Percentiles rank a stretch among this genome's conserved stretches.
Conservation (phyloP, 306 rosid genomes). For the Trifolium pratense region DNA sequence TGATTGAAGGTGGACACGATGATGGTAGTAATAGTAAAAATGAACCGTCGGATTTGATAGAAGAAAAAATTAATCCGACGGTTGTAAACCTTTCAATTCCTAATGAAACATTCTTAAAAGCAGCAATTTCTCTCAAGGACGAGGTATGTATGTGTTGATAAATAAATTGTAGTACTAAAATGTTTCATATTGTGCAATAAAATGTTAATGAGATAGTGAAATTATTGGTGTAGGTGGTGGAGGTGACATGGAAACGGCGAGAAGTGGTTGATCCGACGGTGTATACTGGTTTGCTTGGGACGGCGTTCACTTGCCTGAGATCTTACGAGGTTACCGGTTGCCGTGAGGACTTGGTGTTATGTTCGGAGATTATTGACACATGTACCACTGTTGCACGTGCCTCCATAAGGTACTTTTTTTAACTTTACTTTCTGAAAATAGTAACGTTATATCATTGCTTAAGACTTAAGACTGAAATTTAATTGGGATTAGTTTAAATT, state of each 20-base stretch:
- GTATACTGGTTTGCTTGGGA: conserved; percentile 77
- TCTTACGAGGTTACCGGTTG: conserved; percentile 66
- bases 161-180: not conserved
- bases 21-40: conserved; percentile 48
- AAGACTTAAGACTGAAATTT: too few species aligned
- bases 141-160: conserved; percentile 54
- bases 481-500: too few species aligned
- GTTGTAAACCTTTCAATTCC: conserved; percentile 48
- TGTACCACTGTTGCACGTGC: conserved; percentile 63
- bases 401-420: conserved; percentile 57
- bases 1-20: conserved; percentile 46
- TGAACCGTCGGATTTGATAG: conserved; percentile 49
- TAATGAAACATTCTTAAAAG: conserved; percentile 51
- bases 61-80: conserved; percentile 42
- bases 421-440: not conserved
- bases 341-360: conserved; percentile 61
- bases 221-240: conserved; percentile 50
- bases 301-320: conserved; percentile 81
- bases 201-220: too few species aligned
- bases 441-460: too few species aligned
- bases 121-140: conserved; percentile 77
- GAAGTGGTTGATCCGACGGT: conserved; percentile 72
- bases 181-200: not conserved
- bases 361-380: conserved; percentile 62
- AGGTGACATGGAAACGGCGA: conserved; percentile 58